These are phyloP conservation scores for Fusarium vanettenii DNA, from an alignment of 2,329 filamentous ascomycete genomes.

Conservation along the genomic window DNA sequence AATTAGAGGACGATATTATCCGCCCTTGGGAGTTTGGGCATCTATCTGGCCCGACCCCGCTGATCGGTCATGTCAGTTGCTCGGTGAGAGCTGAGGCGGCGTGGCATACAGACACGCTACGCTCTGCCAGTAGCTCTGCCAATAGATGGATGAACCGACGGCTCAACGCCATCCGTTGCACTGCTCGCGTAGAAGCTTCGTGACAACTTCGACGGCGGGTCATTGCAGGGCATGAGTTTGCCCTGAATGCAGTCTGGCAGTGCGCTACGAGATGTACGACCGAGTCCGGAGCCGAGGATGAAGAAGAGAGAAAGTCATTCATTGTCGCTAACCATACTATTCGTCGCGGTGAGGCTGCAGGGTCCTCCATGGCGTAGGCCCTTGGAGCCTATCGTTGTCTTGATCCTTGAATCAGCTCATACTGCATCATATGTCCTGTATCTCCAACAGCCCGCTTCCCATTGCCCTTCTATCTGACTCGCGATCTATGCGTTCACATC, in stretches of 20 bases:
- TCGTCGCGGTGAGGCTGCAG: slow-evolving; percentile 13
- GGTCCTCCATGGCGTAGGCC: background rate
- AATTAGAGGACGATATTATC: slow-evolving; percentile 6
- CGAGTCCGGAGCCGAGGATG: background rate
- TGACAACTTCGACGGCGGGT: slow-evolving; percentile 3
- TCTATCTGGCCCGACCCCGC: slow-evolving; percentile 21
- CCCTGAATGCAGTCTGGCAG: slow-evolving; percentile 3
- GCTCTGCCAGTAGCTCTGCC: slow-evolving; percentile 11
- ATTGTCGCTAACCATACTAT: slow-evolving; percentile 18
- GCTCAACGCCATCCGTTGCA: background rate
- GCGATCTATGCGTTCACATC: slow-evolving; percentile 1
- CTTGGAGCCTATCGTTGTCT: slow-evolving; percentile 1
- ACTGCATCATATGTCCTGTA: slow-evolving; percentile 12
- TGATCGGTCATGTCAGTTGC: slow-evolving; percentile 19
- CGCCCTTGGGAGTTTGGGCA: slow-evolving; percentile 20
- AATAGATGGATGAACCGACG: slow-evolving; percentile 11
- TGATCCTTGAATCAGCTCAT: slow-evolving; percentile 25
- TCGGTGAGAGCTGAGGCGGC: background rate
- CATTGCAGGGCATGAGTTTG: slow-evolving; percentile 15
- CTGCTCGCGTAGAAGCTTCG: slow-evolving; percentile 8
- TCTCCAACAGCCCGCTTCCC: slow-evolving; percentile 7
- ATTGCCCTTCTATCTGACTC: background rate
- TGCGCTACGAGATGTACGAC: background rate
- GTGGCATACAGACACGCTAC: slow-evolving; percentile 19
- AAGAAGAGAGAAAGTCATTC: slow-evolving; percentile 13